A percentile compares a stretch with the other conserved stretches of the same genome.
Evolutionary conservation across 2,329 filamentous ascomycete species (phyloP).

Genomic region (Cryoendolithus antarcticus): DNA sequence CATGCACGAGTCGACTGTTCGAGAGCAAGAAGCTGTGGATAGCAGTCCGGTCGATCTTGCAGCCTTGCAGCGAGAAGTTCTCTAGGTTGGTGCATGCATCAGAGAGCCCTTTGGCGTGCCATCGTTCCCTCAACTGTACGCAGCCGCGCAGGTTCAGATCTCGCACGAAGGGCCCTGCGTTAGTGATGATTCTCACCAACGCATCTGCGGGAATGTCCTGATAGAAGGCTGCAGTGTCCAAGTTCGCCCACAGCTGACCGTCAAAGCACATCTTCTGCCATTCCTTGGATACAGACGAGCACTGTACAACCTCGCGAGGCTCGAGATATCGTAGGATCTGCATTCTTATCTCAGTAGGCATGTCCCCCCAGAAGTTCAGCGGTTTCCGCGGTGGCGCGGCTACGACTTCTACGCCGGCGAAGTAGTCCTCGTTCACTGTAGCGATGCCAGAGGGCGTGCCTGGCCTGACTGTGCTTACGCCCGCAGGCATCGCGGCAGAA

Average conservation of each 20-base stretch:
- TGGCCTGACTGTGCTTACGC: slow-evolving; percentile 35
- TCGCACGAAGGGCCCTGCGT: slow-evolving; percentile 79
- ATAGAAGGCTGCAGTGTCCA: slow-evolving; percentile 76
- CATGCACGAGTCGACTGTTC: slow-evolving; percentile 65
- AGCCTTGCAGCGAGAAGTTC: slow-evolving; percentile 79
- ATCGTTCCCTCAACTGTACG: slow-evolving; percentile 73
- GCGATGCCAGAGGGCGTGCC: slow-evolving; percentile 14
- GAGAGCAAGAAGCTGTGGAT: slow-evolving; percentile 67
- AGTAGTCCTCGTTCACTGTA: slow-evolving; percentile 34
- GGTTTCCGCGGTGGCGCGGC: too few relatives aligned
- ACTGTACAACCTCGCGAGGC: slow-evolving; percentile 68
- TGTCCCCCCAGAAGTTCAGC: slow-evolving; percentile 62
- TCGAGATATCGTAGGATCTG: slow-evolving; percentile 62
- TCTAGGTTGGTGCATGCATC: slow-evolving; percentile 76
- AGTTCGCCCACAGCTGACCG: slow-evolving; percentile 76
- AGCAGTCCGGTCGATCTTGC: slow-evolving; percentile 64
- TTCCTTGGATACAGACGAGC: slow-evolving; percentile 61
- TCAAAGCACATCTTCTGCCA: slow-evolving; percentile 84
- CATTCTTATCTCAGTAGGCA: slow-evolving; percentile 73
- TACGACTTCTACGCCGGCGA: slow-evolving; percentile 10
- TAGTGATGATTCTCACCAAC: slow-evolving; percentile 70
- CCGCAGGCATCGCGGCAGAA: slow-evolving; percentile 52
- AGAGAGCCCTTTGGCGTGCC: slow-evolving; percentile 63
- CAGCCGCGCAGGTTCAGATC: slow-evolving; percentile 86
- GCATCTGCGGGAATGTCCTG: slow-evolving; percentile 72